Evolutionary conservation across 805 yeast genomes (phyloP).

Genomic region (Saturnispora bothae): DNA sequence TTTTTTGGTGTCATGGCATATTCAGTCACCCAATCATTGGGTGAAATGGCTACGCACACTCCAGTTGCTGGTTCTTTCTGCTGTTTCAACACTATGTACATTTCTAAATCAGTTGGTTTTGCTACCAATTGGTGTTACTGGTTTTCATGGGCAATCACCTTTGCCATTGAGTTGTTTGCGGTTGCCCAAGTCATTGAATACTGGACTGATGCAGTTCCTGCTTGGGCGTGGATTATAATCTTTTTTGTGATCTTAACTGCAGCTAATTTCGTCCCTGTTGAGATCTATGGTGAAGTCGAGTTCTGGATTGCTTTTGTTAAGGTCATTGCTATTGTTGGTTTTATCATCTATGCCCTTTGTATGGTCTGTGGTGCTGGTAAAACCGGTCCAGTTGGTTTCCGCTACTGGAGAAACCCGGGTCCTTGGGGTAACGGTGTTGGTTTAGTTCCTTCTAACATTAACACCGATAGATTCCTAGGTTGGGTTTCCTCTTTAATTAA

Average conservation of each 20-base stretch:
- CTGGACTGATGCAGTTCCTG: conserved; percentile 63
- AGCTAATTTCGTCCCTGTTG: conserved; percentile 56
- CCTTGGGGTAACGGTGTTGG: conserved; percentile 54
- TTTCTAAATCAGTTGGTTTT: conserved; percentile 60
- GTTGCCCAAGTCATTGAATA: conserved; percentile 55
- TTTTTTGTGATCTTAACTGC: conserved; percentile 47
- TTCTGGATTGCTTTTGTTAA: conserved; percentile 64
- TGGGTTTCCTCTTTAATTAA: conserved; percentile 59
- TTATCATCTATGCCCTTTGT: conserved; percentile 51
- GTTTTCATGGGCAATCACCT: conserved; percentile 71
- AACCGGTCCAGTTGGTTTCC: conserved; percentile 64
- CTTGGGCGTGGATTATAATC: conserved; percentile 62
- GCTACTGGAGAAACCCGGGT: conserved; percentile 76
- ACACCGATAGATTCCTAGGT: conserved; percentile 54
- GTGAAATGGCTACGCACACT: conserved; percentile 74
- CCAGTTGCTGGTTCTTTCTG: conserved; percentile 63
- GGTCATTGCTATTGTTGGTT: conserved; percentile 62
- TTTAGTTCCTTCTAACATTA: conserved; percentile 32
- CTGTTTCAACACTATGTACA: conserved; percentile 54
- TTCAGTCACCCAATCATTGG: conserved; percentile 59
- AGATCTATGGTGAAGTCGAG: conserved; percentile 63
- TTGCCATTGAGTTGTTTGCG: conserved; percentile 62
- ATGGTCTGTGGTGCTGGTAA: conserved; percentile 69
- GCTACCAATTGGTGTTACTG: conserved; percentile 66
- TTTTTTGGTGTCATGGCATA: conserved; percentile 59